Base-by-base conservation (phyloP, 2,329 filamentous ascomycete genomes). In the Diplocarpon mali region DNA sequence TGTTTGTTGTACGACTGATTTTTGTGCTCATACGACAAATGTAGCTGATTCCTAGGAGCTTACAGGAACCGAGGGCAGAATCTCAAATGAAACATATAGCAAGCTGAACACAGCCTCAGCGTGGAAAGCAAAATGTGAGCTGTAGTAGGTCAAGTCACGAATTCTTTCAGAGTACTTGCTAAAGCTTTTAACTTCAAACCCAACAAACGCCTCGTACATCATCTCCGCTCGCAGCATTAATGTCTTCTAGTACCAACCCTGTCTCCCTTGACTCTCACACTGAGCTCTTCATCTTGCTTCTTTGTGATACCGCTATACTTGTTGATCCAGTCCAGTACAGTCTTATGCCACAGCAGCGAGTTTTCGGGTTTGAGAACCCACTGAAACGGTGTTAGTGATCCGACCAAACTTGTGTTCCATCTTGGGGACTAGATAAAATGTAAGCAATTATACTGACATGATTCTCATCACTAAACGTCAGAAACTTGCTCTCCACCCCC, bases 361-460 rank as follows among this genome's bases (percentile, higher is more conserved):
- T 96, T 96, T 65, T 95, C 90, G 0, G 83, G 85, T 62, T 95
- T 94, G 43, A 95, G 60, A 3, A 95, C 88, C 86, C 86, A 81
- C 75, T 79, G 20, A 36, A 49, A 24, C 15, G 5, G 31, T 35
- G 16, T 27, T 9, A 12, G 29, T 28, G 15, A 15, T 35, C 3
- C 34, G n/a, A 27, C 11, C 8, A 11, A 12, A n/a, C 38, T 5
- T 17, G 3, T 10, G 11, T 5, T 32, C 30, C 30, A 3, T 10
- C 30, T 32, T 32, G 5, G 11, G 10, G 5, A 3, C 30, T 12
- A 3, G n/a, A 32, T 12, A 32, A 12, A 32, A 10, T 9, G 30
- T 12, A 12, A 9, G n/a, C 5, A 32, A 14, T n/a, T 20, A 13
- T 34, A 53, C 54, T 56, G 16, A 58, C 57, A 55, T 84, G 80